Conservation (phyloP, 345 rosid genomes). For the Sonneratia caseolaris region DNA sequence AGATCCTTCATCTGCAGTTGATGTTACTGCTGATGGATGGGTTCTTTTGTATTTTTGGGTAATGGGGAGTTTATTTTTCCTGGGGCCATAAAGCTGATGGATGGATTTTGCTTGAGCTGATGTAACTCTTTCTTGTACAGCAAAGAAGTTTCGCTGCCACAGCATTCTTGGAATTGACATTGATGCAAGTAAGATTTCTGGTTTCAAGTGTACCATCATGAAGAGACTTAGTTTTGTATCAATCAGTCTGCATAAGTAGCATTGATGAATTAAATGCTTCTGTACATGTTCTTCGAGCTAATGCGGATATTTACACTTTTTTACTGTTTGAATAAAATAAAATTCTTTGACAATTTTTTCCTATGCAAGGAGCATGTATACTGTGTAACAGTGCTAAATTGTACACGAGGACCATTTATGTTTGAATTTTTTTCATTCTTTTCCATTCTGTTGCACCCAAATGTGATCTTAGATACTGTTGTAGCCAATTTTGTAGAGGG, state of each 20-base stretch:
- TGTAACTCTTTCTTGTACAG: slow-evolving; percentile 27
- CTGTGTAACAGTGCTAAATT: too few species aligned
- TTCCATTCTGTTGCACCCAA: too few species aligned
- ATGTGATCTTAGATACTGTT: too few species aligned
- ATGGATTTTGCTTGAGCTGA: background rate
- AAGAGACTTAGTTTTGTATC: background rate
- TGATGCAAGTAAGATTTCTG: slow-evolving; percentile 60
- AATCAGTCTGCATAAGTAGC: background rate
- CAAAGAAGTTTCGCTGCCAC: slow-evolving; percentile 61
- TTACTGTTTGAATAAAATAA: background rate
- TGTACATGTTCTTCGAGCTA: background rate
- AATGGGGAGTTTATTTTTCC: too few species aligned
- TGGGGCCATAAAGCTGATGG: too few species aligned
- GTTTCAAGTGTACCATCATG: background rate
- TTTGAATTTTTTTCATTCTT: background rate
- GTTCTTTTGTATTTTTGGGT: background rate
- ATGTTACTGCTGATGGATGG: background rate
- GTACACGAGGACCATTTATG: background rate
- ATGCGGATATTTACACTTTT: background rate
- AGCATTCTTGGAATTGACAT: slow-evolving; percentile 86
- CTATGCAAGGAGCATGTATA: background rate
- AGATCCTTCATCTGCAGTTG: background rate
- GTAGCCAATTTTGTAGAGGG: background rate
- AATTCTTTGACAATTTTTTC: background rate
- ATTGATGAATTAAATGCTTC: background rate